Base-by-base conservation (phyloP, 1,284 basidiomycete species). In the Mycena sp. region DNA sequence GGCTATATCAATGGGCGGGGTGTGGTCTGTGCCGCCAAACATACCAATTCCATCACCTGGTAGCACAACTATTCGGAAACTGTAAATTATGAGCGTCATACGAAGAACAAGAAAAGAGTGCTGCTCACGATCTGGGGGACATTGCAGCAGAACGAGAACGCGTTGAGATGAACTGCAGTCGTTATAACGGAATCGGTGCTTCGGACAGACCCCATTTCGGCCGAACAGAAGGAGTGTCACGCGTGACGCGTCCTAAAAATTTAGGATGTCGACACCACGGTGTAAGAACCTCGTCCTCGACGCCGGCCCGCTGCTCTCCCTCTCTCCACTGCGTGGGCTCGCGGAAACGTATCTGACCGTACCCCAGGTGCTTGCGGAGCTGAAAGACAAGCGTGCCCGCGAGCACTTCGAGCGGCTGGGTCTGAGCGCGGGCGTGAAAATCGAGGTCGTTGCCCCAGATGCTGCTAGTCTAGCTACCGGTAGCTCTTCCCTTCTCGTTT, bases 1-100 rank as follows among this genome's bases (percentile, higher is more conserved):
- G 17, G 67, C 67, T 28, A 45, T 43, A 32, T 51, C 30, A 44
- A 29, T 45, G 28, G 58, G 10, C 43, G 54, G 28, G 38, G 48
- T 63, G 44, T 58, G 67, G 44, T 73, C 95, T 95, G 97, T 19
- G 23, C 30, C 49, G 37, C 32, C 4, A 26, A 32, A 50, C 49
- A 5, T 32, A 50, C 49, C 62, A 72, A 99, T 99, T 68, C 98
- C 98, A 81, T 99, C 98, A 63, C 98, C 98, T 46, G 93, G 91
- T 40, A 99, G 89, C 48, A 97, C 87, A 53, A 91, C 91, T 75
- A 99, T 87, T 70, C 91, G 92, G 80, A 91, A 96, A 58, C 92
- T 94, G 65, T 9, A 51, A 26, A 29, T 40, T 3, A 19, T 25
- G 32, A 49, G 55, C 25, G 19, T 43, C 49, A 25, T 17, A 45